Conservation (phyloP, 1,284 basidiomycete genomes). For the Moniliella sp. region DNA sequence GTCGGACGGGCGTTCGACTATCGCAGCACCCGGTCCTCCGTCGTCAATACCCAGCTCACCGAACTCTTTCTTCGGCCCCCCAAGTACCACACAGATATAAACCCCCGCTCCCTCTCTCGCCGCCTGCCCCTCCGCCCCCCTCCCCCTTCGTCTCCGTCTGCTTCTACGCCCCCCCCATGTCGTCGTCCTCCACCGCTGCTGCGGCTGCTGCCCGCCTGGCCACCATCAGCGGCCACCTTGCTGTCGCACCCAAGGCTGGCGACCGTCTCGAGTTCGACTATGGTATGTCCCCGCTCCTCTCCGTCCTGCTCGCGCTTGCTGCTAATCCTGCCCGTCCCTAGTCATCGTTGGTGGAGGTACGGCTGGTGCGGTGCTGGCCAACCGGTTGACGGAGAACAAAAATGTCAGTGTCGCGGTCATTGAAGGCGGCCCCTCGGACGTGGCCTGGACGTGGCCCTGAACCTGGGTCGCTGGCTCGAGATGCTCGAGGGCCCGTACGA, state of each 20-base stretch:
- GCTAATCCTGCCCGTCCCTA: background rate
- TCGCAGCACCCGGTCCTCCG: too few species aligned
- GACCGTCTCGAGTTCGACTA: constrained; percentile 28
- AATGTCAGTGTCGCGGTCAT: constrained; percentile 31
- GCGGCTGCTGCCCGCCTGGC: constrained; percentile 12
- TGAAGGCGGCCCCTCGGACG: constrained; percentile 32
- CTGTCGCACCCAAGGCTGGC: constrained; percentile 11
- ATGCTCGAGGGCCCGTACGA: constrained; percentile 4
- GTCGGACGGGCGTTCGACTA: too few species aligned
- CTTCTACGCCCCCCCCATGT: background rate
- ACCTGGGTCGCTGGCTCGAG: constrained; percentile 31
- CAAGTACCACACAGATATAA: too few species aligned
- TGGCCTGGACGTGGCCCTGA: constrained; percentile 25
- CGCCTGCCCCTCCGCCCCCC: too few species aligned
- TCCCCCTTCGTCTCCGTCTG: too few species aligned
- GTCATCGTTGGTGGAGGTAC: constrained; percentile 11
- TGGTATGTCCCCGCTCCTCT: constrained; percentile 11
- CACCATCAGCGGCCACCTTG: constrained; percentile 16
- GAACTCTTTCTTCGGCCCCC: too few species aligned
- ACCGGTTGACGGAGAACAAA: constrained; percentile 30
- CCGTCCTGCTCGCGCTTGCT: background rate
- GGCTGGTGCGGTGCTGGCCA: constrained; percentile 32
- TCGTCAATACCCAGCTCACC: too few species aligned
- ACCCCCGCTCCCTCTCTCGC: too few species aligned
- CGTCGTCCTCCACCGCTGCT: background rate